Conservation (phyloP, 805 yeast species). For the Candida adriatica region DNA sequence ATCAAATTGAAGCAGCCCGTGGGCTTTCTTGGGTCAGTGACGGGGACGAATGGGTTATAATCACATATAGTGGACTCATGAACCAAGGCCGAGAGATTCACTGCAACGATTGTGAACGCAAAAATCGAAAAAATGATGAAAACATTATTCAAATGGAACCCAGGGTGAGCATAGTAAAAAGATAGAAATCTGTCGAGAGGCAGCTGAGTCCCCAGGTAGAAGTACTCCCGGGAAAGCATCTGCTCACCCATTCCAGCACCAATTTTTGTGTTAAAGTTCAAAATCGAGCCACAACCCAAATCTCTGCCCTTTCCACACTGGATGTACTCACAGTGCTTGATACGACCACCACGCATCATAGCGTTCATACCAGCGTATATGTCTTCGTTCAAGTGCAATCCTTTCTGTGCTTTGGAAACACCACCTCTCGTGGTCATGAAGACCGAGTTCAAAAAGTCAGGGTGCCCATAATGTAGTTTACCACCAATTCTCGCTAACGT, state of each 20-base stretch:
- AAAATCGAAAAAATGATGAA: slow-evolving; percentile 65
- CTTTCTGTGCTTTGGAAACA: slow-evolving; percentile 79
- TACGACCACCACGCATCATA: slow-evolving; percentile 70
- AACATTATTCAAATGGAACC: slow-evolving; percentile 75
- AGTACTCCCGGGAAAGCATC: slow-evolving; percentile 75
- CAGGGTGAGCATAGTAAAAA: slow-evolving; percentile 81
- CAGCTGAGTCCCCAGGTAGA: slow-evolving; percentile 67
- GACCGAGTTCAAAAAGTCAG: slow-evolving; percentile 68
- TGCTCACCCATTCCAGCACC: slow-evolving; percentile 93
- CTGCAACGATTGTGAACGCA: slow-evolving; percentile 48
- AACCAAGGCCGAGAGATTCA: slow-evolving; percentile 59
- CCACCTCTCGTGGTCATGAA: slow-evolving; percentile 86
- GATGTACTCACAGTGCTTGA: slow-evolving; percentile 74
- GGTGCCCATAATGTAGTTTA: slow-evolving; percentile 81
- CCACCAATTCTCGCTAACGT: slow-evolving; percentile 80
- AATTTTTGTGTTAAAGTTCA: slow-evolving; percentile 76
- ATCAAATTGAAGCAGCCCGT: slow-evolving; percentile 63
- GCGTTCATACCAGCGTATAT: slow-evolving; percentile 86
- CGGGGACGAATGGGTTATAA: slow-evolving; percentile 49
- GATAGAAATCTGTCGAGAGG: slow-evolving; percentile 75
- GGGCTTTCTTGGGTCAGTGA: slow-evolving; percentile 57
- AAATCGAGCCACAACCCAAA: slow-evolving; percentile 75
- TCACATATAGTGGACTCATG: slow-evolving; percentile 56
- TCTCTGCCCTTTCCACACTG: slow-evolving; percentile 89
- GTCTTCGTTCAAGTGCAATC: slow-evolving; percentile 78